Percentiles rank a stretch among this genome's conserved stretches.
phyloP scores from a whole-genome alignment of 495 filamentous ascomycete genomes.

The Parathielavia hyrcaniae region DNA sequence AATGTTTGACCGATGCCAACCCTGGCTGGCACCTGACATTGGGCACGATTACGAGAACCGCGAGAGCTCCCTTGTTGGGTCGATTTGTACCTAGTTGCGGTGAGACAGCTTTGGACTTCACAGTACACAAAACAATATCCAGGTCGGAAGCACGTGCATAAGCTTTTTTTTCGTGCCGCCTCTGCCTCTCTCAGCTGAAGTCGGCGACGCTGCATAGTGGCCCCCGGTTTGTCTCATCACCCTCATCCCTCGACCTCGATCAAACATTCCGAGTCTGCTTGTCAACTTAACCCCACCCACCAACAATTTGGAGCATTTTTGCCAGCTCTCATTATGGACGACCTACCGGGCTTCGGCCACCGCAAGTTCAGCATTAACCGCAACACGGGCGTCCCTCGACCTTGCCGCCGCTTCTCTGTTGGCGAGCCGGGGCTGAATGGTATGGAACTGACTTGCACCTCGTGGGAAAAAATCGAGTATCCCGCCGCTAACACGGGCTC shows the following conservation, averaged over 20 bases:
- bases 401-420: slow-evolving; percentile 47
- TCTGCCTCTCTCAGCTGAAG: neutral
- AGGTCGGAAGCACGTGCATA: neutral
- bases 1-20: neutral
- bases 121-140: neutral
- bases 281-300: neutral
- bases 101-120: slow-evolving; percentile 2
- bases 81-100: slow-evolving; percentile 7
- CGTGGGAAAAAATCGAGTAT: neutral
- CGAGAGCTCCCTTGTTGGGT: slow-evolving; percentile 1
- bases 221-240: neutral
- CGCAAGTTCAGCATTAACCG: slow-evolving; percentile 56
- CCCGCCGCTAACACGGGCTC: neutral
- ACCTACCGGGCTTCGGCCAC: slow-evolving; percentile 34
- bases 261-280: neutral
- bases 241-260: neutral
- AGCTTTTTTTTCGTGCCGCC: neutral
- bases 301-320: neutral
- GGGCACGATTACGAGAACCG: slow-evolving; percentile 7
- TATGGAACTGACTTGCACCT: slow-evolving; percentile 18
- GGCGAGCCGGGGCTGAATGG: slow-evolving; percentile 47
- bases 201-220: neutral
- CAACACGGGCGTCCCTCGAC: slow-evolving; percentile 47
- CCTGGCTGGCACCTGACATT: neutral
- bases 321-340: slow-evolving; percentile 33